Evolutionary conservation across 495 filamentous ascomycete species (phyloP).

Genomic region (Bacidia rubella): DNA sequence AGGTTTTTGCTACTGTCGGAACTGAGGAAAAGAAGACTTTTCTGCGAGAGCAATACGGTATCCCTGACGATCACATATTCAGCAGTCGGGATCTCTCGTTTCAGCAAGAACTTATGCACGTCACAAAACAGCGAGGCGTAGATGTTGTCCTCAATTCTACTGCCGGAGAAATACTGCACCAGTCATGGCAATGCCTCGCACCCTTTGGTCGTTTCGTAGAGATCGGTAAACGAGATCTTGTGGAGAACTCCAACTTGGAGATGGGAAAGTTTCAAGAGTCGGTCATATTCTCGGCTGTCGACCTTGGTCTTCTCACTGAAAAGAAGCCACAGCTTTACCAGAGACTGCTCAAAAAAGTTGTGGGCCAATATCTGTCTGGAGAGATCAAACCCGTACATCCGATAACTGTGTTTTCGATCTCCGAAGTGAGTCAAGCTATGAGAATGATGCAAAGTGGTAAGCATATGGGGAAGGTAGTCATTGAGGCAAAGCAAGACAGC

Average conservation of each 20-base stretch:
- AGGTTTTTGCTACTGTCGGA: conserved; percentile 47
- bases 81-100: conserved; percentile 31
- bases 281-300: conserved; percentile 21
- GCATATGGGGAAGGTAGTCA: conserved; percentile 22
- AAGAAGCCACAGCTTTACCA: conserved; percentile 28
- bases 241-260: conserved; percentile 14
- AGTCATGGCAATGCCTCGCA: conserved; percentile 31
- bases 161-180: conserved; percentile 28
- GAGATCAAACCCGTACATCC: neutral
- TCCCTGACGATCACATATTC: conserved; percentile 33
- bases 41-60: conserved; percentile 24
- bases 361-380: conserved; percentile 16
- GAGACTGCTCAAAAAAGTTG: conserved; percentile 25
- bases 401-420: conserved; percentile 2
- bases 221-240: conserved; percentile 35
- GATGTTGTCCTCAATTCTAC: conserved; percentile 43
- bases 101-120: conserved; percentile 26
- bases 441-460: conserved; percentile 32
- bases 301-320: conserved; percentile 23
- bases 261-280: conserved; percentile 1
- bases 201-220: conserved; percentile 26
- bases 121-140: conserved; percentile 36
- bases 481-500: neutral
- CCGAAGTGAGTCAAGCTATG: conserved; percentile 37
- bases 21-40: conserved; percentile 24